These are phyloP conservation scores for Nakazawaea ernobii DNA, from an alignment of 805 yeast species.

Conservation along the genomic window DNA sequence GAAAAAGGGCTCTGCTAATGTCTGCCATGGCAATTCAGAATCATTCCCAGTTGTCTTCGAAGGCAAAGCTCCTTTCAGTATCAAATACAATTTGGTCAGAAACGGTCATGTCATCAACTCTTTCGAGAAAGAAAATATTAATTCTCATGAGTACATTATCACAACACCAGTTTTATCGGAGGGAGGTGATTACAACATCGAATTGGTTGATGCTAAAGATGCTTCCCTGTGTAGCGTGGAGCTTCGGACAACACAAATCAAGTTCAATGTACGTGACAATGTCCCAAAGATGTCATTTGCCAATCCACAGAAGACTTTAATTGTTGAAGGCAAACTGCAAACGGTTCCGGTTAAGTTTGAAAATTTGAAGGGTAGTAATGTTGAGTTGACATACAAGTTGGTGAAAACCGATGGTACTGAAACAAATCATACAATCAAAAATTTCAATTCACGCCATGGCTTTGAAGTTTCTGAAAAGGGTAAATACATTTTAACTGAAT, in stretches of 20 bases:
- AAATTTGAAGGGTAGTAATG: conserved; percentile 26
- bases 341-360: conserved; percentile 47
- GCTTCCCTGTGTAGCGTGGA: conserved; percentile 75
- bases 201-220: conserved; percentile 64
- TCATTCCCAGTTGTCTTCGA: conserved; percentile 53
- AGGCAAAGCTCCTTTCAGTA: conserved; percentile 76
- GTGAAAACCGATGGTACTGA: conserved; percentile 14
- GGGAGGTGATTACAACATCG: conserved; percentile 72
- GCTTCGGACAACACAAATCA: conserved; percentile 56
- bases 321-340: conserved; percentile 58
- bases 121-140: conserved; percentile 35
- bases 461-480: conserved; percentile 36
- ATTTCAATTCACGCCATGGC: conserved; percentile 19
- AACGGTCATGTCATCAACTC: conserved; percentile 40
- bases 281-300: conserved; percentile 45
- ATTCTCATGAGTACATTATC: conserved; percentile 32
- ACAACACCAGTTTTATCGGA: conserved; percentile 45
- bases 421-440: conserved; percentile 7
- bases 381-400: conserved; percentile 27
- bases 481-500: conserved; percentile 31
- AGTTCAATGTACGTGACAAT: conserved; percentile 63
- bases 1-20: conserved; percentile 15
- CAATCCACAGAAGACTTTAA: conserved; percentile 24
- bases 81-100: conserved; percentile 64
- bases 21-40: conserved; percentile 27